Percentiles rank a stretch among this genome's conserved stretches.
phyloP scores from a whole-genome alignment of 495 filamentous ascomycete genomes.

The Xanthoparmelia taractica region DNA sequence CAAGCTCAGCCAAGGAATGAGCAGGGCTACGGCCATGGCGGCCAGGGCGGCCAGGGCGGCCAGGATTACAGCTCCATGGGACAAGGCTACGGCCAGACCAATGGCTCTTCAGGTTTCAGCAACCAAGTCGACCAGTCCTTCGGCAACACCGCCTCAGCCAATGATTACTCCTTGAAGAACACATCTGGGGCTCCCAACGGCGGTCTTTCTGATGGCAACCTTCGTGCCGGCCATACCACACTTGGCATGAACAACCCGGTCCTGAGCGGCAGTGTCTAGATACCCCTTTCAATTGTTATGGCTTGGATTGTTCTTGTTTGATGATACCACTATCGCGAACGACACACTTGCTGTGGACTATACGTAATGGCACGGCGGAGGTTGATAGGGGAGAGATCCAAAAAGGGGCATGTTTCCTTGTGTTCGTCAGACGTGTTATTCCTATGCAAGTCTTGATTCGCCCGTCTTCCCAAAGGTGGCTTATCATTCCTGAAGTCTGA shows the following conservation, averaged over 20 bases:
- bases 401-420: conserved; percentile 11
- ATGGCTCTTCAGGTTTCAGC: conserved; percentile 40
- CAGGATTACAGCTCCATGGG: conserved; percentile 14
- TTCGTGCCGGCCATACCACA: conserved; percentile 30
- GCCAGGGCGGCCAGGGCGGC: conserved; percentile 14
- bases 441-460: conserved; percentile 4
- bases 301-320: conserved; percentile 28
- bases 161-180: conserved; percentile 25
- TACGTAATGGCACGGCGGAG: conserved; percentile 26
- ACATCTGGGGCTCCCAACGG: conserved; percentile 22
- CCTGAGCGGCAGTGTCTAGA: conserved; percentile 36
- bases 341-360: conserved; percentile 21
- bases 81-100: conserved; percentile 17
- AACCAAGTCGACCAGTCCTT: conserved; percentile 51
- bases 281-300: conserved; percentile 19
- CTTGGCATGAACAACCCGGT: conserved; percentile 44
- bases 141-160: conserved; percentile 24
- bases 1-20: conserved; percentile 18
- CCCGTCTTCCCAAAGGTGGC: conserved; percentile 2
- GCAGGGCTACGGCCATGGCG: conserved; percentile 17
- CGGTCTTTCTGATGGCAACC: conserved; percentile 17
- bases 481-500: conserved; percentile 10
- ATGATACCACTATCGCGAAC: conserved; percentile 37
- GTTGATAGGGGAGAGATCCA: conserved; percentile 13
- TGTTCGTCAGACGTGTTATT: conserved; percentile 4